Conservation (phyloP, 176 grass and related monocot species). For the Hordeum marinum region DNA sequence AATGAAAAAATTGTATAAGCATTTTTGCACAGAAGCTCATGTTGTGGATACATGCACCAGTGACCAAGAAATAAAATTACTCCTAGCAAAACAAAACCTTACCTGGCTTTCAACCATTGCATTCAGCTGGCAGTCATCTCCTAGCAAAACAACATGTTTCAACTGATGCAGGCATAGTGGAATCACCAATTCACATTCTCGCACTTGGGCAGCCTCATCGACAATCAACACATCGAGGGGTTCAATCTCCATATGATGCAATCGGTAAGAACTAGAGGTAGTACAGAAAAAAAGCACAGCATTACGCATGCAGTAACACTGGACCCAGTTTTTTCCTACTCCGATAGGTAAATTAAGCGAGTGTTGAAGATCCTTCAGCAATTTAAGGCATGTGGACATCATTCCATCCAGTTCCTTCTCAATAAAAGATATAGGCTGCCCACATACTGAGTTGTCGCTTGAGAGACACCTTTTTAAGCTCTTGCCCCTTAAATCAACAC, state of each 20-base stretch:
- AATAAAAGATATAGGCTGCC: background rate
- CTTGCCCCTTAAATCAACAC: constrained; percentile 29
- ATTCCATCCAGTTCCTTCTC: constrained; percentile 25
- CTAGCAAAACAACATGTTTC: constrained; percentile 66
- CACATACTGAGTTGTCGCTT: background rate
- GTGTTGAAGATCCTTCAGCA: constrained; percentile 34
- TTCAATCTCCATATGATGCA: constrained; percentile 40
- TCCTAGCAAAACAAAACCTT: constrained; percentile 8
- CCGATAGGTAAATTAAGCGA: constrained; percentile 26
- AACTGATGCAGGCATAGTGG: constrained; percentile 50
- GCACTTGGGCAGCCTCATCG: constrained; percentile 71
- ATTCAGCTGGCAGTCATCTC: constrained; percentile 67
- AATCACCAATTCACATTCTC: constrained; percentile 68
- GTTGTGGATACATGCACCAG: background rate
- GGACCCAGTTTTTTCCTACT: constrained; percentile 21
- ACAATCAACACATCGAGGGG: constrained; percentile 67
- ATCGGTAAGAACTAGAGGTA: constrained; percentile 50
- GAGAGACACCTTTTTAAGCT: constrained; percentile 13
- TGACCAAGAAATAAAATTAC: background rate
- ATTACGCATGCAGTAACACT: constrained; percentile 48
- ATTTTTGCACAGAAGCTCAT: background rate
- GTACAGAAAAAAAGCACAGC: constrained; percentile 71
- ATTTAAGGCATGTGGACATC: constrained; percentile 31
- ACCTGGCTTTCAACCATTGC: constrained; percentile 69
- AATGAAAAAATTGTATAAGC: background rate